Conservation (phyloP, 2,329 filamentous ascomycete genomes). For the Talaromyces sp. region DNA sequence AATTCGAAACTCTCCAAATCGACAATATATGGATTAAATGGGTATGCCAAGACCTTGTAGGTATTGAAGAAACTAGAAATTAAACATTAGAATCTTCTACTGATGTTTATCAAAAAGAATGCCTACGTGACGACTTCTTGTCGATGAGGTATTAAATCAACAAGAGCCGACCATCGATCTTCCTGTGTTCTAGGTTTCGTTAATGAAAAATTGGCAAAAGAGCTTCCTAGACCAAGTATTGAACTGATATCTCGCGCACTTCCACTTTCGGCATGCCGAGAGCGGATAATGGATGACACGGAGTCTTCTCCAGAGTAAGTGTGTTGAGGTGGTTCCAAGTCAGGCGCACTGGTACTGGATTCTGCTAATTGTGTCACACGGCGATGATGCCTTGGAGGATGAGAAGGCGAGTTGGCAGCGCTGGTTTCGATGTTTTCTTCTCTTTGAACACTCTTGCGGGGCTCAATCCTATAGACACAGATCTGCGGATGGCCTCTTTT, state of each 20-base stretch:
- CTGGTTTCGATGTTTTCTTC: neutral
- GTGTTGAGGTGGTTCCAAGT: neutral
- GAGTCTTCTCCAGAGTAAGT: constrained; percentile 26
- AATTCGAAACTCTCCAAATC: constrained; percentile 26
- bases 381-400: neutral
- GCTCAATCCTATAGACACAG: neutral
- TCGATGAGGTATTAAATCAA: neutral
- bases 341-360: no score
- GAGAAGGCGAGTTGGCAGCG: neutral
- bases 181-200: constrained; percentile 21
- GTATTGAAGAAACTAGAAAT: constrained; percentile 25
- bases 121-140: neutral
- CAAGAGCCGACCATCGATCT: constrained; percentile 20
- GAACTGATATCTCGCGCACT: constrained; percentile 23
- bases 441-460: neutral
- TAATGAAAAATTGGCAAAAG: constrained; percentile 25
- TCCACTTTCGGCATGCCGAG: constrained; percentile 22
- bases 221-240: constrained; percentile 27
- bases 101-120: neutral
- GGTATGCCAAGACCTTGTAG: constrained; percentile 23
- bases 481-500: constrained; percentile 19
- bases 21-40: constrained; percentile 26
- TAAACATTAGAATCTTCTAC: neutral
- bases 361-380: neutral
- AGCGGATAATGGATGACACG: constrained; percentile 23